These are phyloP conservation scores for Ophidiomyces ophidiicola DNA, from an alignment of 2,329 filamentous ascomycete genomes.

Conservation along the genomic window DNA sequence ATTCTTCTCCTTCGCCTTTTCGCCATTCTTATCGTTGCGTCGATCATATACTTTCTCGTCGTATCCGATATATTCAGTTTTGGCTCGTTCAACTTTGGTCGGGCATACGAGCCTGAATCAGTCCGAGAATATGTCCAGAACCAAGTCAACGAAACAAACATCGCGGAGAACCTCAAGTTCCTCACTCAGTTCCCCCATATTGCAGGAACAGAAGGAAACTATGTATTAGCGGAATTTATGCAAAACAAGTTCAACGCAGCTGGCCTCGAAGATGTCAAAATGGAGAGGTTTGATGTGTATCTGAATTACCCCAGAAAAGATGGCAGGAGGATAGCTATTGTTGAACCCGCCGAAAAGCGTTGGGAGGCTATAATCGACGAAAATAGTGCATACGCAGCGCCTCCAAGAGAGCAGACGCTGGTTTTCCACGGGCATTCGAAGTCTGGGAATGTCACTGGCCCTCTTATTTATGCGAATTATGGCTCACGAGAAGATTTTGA, in stretches of 20 bases:
- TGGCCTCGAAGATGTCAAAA: constrained; percentile 59
- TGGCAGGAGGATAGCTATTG: constrained; percentile 69
- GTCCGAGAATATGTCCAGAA: constrained; percentile 63
- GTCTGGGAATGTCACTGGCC: constrained; percentile 72
- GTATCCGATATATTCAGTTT: constrained; percentile 68
- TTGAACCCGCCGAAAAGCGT: constrained; percentile 52
- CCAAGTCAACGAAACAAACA: constrained; percentile 55
- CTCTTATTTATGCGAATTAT: constrained; percentile 83
- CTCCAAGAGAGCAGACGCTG: constrained; percentile 54
- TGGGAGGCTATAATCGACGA: constrained; percentile 85
- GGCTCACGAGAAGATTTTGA: constrained; percentile 77
- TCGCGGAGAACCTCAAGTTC: constrained; percentile 62
- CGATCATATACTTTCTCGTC: constrained; percentile 72
- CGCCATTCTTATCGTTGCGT: constrained; percentile 61
- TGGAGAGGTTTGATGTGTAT: constrained; percentile 78
- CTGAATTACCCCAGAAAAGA: constrained; percentile 74
- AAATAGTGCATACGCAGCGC: constrained; percentile 53
- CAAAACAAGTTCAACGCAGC: constrained; percentile 61
- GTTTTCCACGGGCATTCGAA: constrained; percentile 85
- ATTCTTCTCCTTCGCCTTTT: constrained; percentile 61
- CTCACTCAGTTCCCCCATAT: constrained; percentile 79
- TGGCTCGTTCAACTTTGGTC: constrained; percentile 50
- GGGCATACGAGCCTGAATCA: constrained; percentile 72
- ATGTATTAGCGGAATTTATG: constrained; percentile 71
- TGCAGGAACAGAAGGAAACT: constrained; percentile 88